These are phyloP conservation scores for Hypoxylon cercidicola DNA, from an alignment of 495 filamentous ascomycete genomes.

Conservation along the genomic window DNA sequence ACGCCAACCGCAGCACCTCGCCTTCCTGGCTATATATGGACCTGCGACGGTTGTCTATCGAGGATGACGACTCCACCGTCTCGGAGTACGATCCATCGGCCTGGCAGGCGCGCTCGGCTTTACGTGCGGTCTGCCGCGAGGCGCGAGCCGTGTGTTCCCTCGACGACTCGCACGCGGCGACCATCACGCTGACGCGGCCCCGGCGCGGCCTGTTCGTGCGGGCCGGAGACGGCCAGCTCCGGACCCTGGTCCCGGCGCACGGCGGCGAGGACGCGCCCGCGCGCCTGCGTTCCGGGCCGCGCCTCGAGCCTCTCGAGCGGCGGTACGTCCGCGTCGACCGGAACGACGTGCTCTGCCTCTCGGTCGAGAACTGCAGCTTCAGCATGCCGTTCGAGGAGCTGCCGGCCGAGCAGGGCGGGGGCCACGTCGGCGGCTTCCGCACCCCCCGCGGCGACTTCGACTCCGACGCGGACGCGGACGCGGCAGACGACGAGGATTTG, in stretches of 20 bases:
- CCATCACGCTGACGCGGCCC: constrained; percentile 40
- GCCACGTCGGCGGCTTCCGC: too few species aligned
- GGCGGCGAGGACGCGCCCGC: neutral
- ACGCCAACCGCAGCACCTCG: constrained; percentile 38
- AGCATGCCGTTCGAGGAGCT: constrained; percentile 42
- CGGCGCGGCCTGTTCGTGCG: constrained; percentile 37
- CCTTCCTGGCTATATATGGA: constrained; percentile 42
- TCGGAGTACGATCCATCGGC: constrained; percentile 41
- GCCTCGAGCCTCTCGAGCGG: constrained; percentile 27
- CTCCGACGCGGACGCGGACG: too few species aligned
- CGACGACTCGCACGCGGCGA: constrained; percentile 6
- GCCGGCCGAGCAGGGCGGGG: neutral
- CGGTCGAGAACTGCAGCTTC: constrained; percentile 47
- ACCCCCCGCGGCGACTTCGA: neutral
- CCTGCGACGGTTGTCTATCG: constrained; percentile 37
- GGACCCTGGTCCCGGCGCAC: constrained; percentile 1
- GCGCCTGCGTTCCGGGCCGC: too few species aligned
- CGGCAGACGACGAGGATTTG: constrained; percentile 14
- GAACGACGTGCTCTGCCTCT: constrained; percentile 39
- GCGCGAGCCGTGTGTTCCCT: constrained; percentile 29
- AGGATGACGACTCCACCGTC: constrained; percentile 34
- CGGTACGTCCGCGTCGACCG: constrained; percentile 26
- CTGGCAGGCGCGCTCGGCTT: constrained; percentile 29
- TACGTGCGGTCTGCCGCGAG: constrained; percentile 39
- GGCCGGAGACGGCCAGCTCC: constrained; percentile 37